These are phyloP conservation scores for Chaetomium tenue DNA, from an alignment of 495 filamentous ascomycete species.

Conservation along the genomic window DNA sequence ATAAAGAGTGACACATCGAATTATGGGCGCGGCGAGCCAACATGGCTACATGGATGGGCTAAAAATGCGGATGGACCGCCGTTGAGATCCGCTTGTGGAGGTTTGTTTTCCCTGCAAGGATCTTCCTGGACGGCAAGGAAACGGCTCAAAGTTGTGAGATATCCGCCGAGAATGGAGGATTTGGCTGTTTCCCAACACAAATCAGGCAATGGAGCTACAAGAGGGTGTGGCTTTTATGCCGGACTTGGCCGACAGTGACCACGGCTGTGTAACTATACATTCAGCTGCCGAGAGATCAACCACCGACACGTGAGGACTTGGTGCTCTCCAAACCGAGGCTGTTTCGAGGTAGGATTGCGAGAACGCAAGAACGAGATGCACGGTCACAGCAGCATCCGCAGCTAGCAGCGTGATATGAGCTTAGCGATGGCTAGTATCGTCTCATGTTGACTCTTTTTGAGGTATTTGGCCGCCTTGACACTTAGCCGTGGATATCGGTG, in stretches of 20 bases:
- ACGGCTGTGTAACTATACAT: background rate
- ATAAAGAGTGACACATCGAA: background rate
- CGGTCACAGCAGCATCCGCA: too few relatives aligned
- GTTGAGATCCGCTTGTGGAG: background rate
- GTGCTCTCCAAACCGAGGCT: background rate
- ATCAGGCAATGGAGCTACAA: background rate
- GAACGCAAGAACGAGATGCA: background rate
- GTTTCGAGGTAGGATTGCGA: background rate
- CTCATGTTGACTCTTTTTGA: background rate
- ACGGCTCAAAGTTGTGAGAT: background rate
- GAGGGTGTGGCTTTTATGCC: background rate
- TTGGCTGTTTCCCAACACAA: background rate
- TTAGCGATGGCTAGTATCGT: too few relatives aligned
- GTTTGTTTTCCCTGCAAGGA: background rate
- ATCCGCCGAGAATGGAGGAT: background rate
- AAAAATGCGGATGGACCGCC: background rate
- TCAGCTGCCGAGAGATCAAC: too few relatives aligned
- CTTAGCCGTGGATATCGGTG: slow-evolving; percentile 3
- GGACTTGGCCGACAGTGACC: slow-evolving; percentile 4
- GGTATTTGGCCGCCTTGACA: background rate
- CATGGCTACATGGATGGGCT: background rate
- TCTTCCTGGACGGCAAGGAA: background rate
- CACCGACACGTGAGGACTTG: background rate
- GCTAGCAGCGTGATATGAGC: too few relatives aligned
- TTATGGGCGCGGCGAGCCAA: too few relatives aligned